Evolutionary conservation across 305 asterid genomes (phyloP).

Genomic region (Plantago coronopus): DNA sequence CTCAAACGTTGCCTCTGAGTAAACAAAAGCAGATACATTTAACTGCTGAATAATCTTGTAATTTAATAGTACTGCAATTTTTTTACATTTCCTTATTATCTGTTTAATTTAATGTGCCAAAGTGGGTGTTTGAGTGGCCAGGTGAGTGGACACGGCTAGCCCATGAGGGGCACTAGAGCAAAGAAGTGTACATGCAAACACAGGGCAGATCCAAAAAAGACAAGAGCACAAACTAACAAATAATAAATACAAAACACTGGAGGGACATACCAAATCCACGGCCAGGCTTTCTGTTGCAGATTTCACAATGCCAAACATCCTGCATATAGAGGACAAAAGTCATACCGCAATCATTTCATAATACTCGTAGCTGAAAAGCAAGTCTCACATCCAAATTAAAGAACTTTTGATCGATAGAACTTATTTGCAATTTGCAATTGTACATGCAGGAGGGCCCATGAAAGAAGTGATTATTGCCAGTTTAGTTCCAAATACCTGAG

Average conservation of each 20-base stretch:
- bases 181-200: neutral
- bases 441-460: too few relatives aligned
- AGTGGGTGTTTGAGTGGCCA: too few relatives aligned
- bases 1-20: constrained; percentile 74
- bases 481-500: constrained; percentile 53
- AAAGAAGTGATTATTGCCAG: constrained; percentile 8
- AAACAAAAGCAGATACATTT: constrained; percentile 19
- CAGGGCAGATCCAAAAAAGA: constrained; percentile 10
- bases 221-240: constrained; percentile 9
- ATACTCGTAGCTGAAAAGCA: constrained; percentile 14
- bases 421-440: too few relatives aligned
- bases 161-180: neutral
- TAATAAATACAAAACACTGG: constrained; percentile 11
- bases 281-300: constrained; percentile 77
- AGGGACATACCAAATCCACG: constrained; percentile 75
- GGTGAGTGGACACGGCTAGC: too few relatives aligned
- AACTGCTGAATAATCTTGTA: constrained; percentile 16
- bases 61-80: too few relatives aligned
- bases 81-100: neutral
- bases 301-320: constrained; percentile 86
- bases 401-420: neutral
- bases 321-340: constrained; percentile 28
- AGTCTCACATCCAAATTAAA: constrained; percentile 3
- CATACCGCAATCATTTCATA: constrained; percentile 13
- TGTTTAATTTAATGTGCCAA: too few relatives aligned